Evolutionary conservation across 1,139 yeast species (phyloP).

Genomic region (Geotrichum histeridarum): DNA sequence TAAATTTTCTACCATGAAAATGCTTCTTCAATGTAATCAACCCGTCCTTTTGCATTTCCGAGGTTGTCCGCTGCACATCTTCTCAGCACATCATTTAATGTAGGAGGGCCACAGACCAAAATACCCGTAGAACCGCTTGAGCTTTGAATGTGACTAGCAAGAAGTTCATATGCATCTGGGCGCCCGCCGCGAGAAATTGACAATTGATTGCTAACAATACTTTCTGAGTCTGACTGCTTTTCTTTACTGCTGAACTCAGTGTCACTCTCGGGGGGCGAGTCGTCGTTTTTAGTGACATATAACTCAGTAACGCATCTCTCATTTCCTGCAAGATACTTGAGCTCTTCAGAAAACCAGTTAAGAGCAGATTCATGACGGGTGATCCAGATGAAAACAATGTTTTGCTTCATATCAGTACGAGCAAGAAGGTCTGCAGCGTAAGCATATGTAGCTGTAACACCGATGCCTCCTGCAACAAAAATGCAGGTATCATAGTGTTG

Average conservation of each 20-base stretch:
- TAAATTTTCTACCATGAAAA: constrained; percentile 31
- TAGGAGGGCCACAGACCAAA: constrained; percentile 40
- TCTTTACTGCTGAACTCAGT: neutral
- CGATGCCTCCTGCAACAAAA: constrained; percentile 62
- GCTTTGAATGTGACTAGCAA: constrained; percentile 29
- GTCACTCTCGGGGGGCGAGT: neutral
- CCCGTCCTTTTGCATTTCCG: constrained; percentile 25
- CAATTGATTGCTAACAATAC: constrained; percentile 6
- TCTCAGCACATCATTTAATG: constrained; percentile 40
- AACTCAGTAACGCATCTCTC: constrained; percentile 39
- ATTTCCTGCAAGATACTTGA: constrained; percentile 35
- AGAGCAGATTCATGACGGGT: constrained; percentile 42
- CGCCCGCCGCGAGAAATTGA: constrained; percentile 29
- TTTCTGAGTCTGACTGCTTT: constrained; percentile 5
- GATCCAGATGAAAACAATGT: constrained; percentile 49
- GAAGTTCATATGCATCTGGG: constrained; percentile 36
- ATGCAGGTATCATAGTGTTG: constrained; percentile 48
- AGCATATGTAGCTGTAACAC: constrained; percentile 51
- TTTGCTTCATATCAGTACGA: constrained; percentile 26
- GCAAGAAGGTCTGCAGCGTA: constrained; percentile 21
- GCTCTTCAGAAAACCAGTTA: constrained; percentile 50
- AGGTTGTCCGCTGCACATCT: constrained; percentile 30
- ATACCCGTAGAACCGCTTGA: constrained; percentile 35
- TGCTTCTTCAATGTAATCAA: constrained; percentile 38
- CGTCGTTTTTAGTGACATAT: constrained; percentile 33